Evolutionary conservation across 2,329 filamentous ascomycete genomes (phyloP).

Genomic region (Myriosclerotinia curreyana): DNA sequence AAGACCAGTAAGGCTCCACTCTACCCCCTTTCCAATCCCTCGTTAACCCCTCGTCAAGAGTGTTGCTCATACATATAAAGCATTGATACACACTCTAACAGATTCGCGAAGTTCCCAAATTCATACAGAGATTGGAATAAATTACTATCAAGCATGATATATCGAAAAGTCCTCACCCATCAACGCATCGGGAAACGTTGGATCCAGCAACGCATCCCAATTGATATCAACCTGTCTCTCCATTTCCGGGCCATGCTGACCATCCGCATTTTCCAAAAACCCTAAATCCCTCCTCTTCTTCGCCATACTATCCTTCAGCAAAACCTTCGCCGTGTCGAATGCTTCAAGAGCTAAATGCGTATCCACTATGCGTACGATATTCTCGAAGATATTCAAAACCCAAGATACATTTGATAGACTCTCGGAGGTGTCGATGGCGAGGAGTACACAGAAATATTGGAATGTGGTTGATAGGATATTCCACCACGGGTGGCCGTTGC

Average conservation of each 20-base stretch:
- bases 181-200: constrained; percentile 17
- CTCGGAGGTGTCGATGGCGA: constrained; percentile 28
- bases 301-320: constrained; percentile 28
- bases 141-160: not conserved
- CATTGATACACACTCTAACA: no score
- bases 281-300: constrained; percentile 28
- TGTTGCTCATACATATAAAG: no score
- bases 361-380: constrained; percentile 23
- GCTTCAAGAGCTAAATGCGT: constrained; percentile 29
- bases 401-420: constrained; percentile 28
- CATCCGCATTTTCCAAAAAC: constrained; percentile 24
- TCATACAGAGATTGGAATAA: not conserved
- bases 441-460: constrained; percentile 31
- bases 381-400: constrained; percentile 29
- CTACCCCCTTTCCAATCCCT: no score
- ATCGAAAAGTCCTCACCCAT: constrained; percentile 21
- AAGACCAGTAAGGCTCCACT: no score
- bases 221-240: constrained; percentile 24
- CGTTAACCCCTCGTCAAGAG: no score
- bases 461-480: constrained; percentile 30
- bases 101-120: no score
- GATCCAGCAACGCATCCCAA: constrained; percentile 32
- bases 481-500: constrained; percentile 30
- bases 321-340: constrained; percentile 27
- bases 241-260: constrained; percentile 14